Conservation (phyloP, 2,329 filamentous ascomycete genomes). For the Elsinoe necatrix region DNA sequence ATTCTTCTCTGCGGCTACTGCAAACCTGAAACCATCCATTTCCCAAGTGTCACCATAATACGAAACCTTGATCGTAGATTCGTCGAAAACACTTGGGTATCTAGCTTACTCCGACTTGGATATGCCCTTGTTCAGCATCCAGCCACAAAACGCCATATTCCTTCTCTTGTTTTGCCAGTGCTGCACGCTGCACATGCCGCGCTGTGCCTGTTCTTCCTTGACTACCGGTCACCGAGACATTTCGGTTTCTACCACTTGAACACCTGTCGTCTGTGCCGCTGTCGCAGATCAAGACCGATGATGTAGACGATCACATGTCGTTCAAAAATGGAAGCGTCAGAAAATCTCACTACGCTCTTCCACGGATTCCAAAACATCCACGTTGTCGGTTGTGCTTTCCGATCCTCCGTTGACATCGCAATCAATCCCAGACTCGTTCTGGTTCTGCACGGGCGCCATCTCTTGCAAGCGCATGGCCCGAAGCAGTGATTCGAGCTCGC, state of each 20-base stretch:
- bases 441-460: conserved; percentile 2
- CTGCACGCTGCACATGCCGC: not conserved
- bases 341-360: conserved; percentile 12
- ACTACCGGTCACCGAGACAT: conserved; percentile 5
- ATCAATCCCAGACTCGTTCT: not conserved
- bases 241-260: not conserved
- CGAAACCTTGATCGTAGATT: conserved; percentile 14
- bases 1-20: not conserved
- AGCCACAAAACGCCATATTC: conserved; percentile 15
- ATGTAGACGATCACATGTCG: conserved; percentile 6
- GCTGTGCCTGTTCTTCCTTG: not conserved
- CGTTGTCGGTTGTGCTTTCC: not conserved
- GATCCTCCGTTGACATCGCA: conserved; percentile 8
- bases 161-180: conserved; percentile 6
- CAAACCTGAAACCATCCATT: conserved; percentile 11
- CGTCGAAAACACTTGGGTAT: conserved; percentile 7
- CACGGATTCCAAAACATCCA: conserved; percentile 5
- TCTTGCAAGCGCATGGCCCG: conserved; percentile 11
- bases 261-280: not conserved
- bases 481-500: conserved; percentile 13
- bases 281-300: conserved; percentile 1
- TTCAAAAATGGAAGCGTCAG: conserved; percentile 1
- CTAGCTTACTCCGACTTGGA: conserved; percentile 1
- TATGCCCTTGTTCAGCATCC: conserved; percentile 1
- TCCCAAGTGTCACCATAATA: conserved; percentile 10